These are phyloP conservation scores for Ophiorrhiza pumila DNA, from an alignment of 257 asterid genomes.

Conservation along the genomic window DNA sequence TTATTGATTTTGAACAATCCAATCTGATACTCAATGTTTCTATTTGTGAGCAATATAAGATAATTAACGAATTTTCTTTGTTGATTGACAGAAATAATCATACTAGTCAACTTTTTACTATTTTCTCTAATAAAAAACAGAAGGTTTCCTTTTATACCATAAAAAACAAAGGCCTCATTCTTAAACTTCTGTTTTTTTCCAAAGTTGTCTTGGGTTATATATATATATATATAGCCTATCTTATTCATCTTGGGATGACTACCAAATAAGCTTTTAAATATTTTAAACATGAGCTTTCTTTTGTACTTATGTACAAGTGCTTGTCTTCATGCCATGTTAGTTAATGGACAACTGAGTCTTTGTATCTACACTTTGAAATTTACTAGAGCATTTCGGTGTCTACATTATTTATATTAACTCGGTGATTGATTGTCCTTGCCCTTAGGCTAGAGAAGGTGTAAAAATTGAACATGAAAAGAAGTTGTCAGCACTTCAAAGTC, in stretches of 20 bases:
- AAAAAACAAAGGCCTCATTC: too few species aligned
- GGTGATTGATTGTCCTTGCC: constrained; percentile 9
- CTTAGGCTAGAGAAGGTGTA: constrained; percentile 88
- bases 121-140: too few species aligned
- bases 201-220: too few species aligned
- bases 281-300: neutral
- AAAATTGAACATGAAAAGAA: constrained; percentile 91
- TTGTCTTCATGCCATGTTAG: neutral
- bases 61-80: too few species aligned
- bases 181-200: too few species aligned
- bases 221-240: neutral
- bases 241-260: neutral
- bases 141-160: too few species aligned
- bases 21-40: too few species aligned
- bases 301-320: neutral
- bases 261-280: neutral
- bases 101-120: too few species aligned
- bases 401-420: neutral
- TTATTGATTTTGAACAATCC: too few species aligned
- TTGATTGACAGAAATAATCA: too few species aligned
- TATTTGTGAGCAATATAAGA: too few species aligned
- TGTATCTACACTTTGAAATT: too few species aligned
- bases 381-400: neutral
- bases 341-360: neutral
- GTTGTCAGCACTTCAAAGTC: constrained; percentile 77